Conservation (phyloP, 1,139 yeast species). For the Kodamaea alishanica region DNA sequence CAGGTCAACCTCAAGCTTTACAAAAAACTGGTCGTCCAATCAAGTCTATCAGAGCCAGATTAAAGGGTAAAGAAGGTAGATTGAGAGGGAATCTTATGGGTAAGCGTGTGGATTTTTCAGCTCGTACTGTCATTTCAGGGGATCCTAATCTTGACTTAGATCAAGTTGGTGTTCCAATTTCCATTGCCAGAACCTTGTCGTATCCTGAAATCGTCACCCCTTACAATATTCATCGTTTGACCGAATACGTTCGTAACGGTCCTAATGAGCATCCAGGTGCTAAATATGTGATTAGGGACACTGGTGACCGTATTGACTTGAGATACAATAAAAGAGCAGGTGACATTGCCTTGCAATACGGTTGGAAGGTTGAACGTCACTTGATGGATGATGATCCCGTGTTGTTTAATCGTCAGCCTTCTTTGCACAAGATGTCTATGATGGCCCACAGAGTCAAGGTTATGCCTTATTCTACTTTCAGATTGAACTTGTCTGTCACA, state of each 20-base stretch:
- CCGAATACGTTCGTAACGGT: conserved; percentile 93
- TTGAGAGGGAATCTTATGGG: conserved; percentile 99
- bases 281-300: conserved; percentile 93
- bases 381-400: conserved; percentile 97
- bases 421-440: conserved; percentile 99
- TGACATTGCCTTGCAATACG: conserved; percentile 94
- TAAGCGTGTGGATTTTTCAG: conserved; percentile 98
- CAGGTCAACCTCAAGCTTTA: conserved; percentile 99
- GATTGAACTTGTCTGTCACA: conserved; percentile 93
- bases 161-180: conserved; percentile 97
- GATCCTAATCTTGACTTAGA: conserved; percentile 97
- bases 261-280: conserved; percentile 99
- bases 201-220: conserved; percentile 98
- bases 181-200: conserved; percentile 91
- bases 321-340: conserved; percentile 98
- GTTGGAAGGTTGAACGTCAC: conserved; percentile 99
- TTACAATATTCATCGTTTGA: conserved; percentile 87
- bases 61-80: conserved; percentile 99
- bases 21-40: conserved; percentile 99
- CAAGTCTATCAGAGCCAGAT: conserved; percentile 95
- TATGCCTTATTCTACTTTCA: conserved; percentile 97
- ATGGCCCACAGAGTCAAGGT: conserved; percentile 99
- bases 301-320: conserved; percentile 97
- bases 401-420: conserved; percentile 97
- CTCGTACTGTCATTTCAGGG: conserved; percentile 98